Evolutionary conservation across 2,329 filamentous ascomycete genomes (phyloP), one percentile per base, ranked within the genome.

Genomic region (Exophiala sp.): DNA sequence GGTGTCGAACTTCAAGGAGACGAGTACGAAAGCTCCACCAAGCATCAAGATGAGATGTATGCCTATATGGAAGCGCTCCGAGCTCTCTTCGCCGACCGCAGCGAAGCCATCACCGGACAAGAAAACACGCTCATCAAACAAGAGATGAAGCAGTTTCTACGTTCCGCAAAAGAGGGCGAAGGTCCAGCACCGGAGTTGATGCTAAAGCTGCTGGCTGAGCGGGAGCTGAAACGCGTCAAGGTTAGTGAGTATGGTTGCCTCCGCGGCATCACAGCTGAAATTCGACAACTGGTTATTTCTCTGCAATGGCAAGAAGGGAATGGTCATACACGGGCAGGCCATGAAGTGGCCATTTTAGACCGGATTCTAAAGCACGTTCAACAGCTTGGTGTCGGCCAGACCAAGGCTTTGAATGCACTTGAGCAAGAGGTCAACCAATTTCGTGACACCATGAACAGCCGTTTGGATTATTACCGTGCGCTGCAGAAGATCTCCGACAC

Each of bases 401-500:
- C 68, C 2, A 82, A 81, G 59, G 66, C 68, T 13, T 63, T 77
- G 2, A 63, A 63, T 3, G 71, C 68, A 8, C 62, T 83, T 6
- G 68, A 85, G 45, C 72, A 70, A 43, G 90, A 96, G 65, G 70
- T 88, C 4, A 83, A 91, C 40, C 71, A 81, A 22, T 93, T 95
- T 64, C 84, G 81, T 22, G 74, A 76, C 13, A 81, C 85, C 0
- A 90, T 95, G 81, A 97, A 97, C 62, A 76, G 82, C 30, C 83
- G 93, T 11, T 70, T 96, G 0, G 88, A 93, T 50, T 97, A 89
- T 64, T 97, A 97, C 64, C 82, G 85, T 3, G 89, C 96, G 62
- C 75, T 97, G 9, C 93, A 97, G 64, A 79, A 81, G 21, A 82
- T 97, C n/a, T 96, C 90, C 0, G 91, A 97, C 63, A 87, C 81